phyloP scores from a whole-genome alignment of 148 eudicot genomes.

The Chenopodium album region DNA sequence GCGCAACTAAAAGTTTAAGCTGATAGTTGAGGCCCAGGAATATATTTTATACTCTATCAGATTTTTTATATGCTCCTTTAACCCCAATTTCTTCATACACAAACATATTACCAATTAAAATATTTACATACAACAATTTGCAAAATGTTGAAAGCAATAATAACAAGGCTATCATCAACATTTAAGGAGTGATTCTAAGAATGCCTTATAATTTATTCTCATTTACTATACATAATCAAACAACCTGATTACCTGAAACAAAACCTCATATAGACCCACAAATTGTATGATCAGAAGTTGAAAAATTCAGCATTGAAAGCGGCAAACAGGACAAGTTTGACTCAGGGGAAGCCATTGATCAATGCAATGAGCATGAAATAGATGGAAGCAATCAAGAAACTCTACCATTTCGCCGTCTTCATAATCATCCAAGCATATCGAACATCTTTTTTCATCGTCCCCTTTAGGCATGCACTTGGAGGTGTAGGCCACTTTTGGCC shows the following conservation, averaged over 20 bases:
- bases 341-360: slow-evolving; percentile 56
- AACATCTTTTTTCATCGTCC: slow-evolving; percentile 29
- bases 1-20: no score
- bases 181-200: neutral
- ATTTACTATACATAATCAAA: neutral
- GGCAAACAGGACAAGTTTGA: slow-evolving; percentile 56
- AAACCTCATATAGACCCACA: neutral
- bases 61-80: no score
- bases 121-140: neutral
- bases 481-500: slow-evolving; percentile 24
- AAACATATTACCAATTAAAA: neutral
- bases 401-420: slow-evolving; percentile 37
- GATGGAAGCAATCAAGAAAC: slow-evolving; percentile 34
- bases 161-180: neutral
- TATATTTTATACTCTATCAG: no score
- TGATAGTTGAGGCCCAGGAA: no score
- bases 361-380: slow-evolving; percentile 58
- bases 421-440: slow-evolving; percentile 30
- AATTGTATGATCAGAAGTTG: slow-evolving; percentile 1
- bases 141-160: neutral
- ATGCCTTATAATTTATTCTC: neutral
- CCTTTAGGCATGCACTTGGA: slow-evolving; percentile 23
- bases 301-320: slow-evolving; percentile 16
- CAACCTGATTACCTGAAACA: neutral
- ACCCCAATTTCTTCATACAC: neutral